Evolutionary conservation across 257 asterid genomes (phyloP).

Genomic region (Capsicum pubescens): DNA sequence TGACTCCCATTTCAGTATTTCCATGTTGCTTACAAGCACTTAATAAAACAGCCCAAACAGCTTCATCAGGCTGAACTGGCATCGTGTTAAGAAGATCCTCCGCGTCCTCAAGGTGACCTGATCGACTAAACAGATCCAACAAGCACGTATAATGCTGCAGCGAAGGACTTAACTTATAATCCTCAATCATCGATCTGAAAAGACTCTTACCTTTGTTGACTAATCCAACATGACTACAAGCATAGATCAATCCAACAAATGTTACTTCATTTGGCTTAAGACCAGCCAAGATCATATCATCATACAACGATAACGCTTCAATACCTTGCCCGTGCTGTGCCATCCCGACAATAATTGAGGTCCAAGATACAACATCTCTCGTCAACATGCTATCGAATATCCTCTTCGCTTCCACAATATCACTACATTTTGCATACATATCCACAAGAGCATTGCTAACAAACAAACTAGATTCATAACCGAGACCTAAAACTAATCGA

Average conservation of each 20-base stretch:
- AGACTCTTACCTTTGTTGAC: constrained; percentile 62
- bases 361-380: constrained; percentile 81
- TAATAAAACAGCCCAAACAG: constrained; percentile 74
- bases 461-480: constrained; percentile 54
- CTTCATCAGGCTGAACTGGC: constrained; percentile 83
- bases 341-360: constrained; percentile 80
- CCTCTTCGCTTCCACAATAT: constrained; percentile 58
- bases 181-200: constrained; percentile 70
- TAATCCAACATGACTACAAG: constrained; percentile 83
- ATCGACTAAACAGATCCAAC: constrained; percentile 73
- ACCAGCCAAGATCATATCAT: constrained; percentile 61
- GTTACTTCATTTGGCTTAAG: constrained; percentile 78
- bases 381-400: constrained; percentile 50
- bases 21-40: constrained; percentile 64
- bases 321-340: constrained; percentile 83
- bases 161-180: constrained; percentile 61
- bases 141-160: constrained; percentile 83
- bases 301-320: constrained; percentile 62
- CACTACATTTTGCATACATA: constrained; percentile 90
- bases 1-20: constrained; percentile 55
- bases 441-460: constrained; percentile 66
- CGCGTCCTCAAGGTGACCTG: constrained; percentile 69
- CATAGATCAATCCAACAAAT: constrained; percentile 70
- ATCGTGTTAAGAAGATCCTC: constrained; percentile 58
- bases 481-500: constrained; percentile 60